Conservation (phyloP, 176 grass and related monocot species). For the Elymus sibiricus region DNA sequence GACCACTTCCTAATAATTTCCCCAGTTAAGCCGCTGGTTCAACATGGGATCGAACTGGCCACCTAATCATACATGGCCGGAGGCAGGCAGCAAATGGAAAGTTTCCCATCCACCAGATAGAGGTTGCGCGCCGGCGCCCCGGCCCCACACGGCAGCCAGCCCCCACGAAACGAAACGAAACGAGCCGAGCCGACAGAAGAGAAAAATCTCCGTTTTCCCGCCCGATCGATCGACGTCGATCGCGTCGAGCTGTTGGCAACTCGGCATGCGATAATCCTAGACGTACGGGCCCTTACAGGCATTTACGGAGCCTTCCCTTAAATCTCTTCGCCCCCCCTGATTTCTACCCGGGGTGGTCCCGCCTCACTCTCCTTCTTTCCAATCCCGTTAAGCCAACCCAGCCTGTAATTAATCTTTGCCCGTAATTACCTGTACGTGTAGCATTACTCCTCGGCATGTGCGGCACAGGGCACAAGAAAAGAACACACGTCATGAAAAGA, state of each 20-base stretch:
- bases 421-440: too few relatives aligned
- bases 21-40: slow-evolving; percentile 7
- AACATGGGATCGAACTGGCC: slow-evolving; percentile 39
- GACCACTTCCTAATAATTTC: slow-evolving; percentile 33
- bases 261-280: slow-evolving; percentile 24
- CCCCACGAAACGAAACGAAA: background rate
- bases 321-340: too few relatives aligned
- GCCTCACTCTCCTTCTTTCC: too few relatives aligned
- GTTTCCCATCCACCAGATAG: slow-evolving; percentile 30
- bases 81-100: slow-evolving; percentile 10
- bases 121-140: slow-evolving; percentile 31
- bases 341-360: too few relatives aligned
- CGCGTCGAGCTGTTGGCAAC: slow-evolving; percentile 14
- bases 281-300: too few relatives aligned
- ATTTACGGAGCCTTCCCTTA: too few relatives aligned
- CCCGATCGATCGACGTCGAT: background rate
- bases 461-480: slow-evolving; percentile 21
- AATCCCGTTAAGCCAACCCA: too few relatives aligned
- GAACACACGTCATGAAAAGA: background rate
- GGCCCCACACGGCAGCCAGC: slow-evolving; percentile 40
- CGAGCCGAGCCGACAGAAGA: slow-evolving; percentile 9
- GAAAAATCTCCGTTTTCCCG: background rate
- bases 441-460: slow-evolving; percentile 31
- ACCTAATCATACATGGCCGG: slow-evolving; percentile 49
- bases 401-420: too few relatives aligned